phyloP scores from a whole-genome alignment of 108 stramenopile genomes.

The Cyclostephanos tholiformis region DNA sequence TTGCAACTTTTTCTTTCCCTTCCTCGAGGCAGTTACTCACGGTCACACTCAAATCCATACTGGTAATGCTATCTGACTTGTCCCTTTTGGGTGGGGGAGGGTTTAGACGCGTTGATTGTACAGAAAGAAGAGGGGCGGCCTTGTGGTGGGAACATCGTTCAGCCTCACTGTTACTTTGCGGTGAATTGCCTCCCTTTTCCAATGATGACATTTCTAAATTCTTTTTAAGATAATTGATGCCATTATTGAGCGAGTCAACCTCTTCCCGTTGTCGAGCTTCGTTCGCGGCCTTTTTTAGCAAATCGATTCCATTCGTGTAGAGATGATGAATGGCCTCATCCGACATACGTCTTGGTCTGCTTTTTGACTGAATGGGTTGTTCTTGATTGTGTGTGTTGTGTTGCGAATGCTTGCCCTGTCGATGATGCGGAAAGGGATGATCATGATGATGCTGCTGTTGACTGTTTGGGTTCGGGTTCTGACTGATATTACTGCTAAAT shows the following conservation, averaged over 20 bases:
- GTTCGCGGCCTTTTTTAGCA: conserved; percentile 26
- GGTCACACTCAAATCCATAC: conserved; percentile 6
- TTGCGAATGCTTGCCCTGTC: background rate
- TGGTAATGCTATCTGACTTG: conserved; percentile 5
- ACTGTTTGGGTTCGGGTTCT: background rate
- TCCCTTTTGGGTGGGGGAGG: conserved; percentile 1
- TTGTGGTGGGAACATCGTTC: conserved; percentile 7
- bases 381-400: conserved; percentile 6
- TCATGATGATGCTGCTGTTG: conserved; percentile 3
- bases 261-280: conserved; percentile 30
- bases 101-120: conserved; percentile 2
- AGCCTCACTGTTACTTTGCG: background rate
- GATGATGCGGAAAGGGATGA: background rate
- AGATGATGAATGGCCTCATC: conserved; percentile 5
- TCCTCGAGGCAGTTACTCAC: conserved; percentile 15
- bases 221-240: conserved; percentile 27
- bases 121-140: conserved; percentile 14
- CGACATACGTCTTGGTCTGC: background rate
- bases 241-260: conserved; percentile 20
- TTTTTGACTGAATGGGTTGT: background rate
- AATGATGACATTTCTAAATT: conserved; percentile 11
- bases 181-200: conserved; percentile 13
- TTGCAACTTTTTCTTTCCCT: conserved; percentile 19
- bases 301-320: conserved; percentile 25
- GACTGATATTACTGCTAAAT: background rate